Evolutionary conservation across 164 flowering plant genomes (phyloP), one percentile per base, ranked within the genome.

Genomic region (Buxus sempervirens): DNA sequence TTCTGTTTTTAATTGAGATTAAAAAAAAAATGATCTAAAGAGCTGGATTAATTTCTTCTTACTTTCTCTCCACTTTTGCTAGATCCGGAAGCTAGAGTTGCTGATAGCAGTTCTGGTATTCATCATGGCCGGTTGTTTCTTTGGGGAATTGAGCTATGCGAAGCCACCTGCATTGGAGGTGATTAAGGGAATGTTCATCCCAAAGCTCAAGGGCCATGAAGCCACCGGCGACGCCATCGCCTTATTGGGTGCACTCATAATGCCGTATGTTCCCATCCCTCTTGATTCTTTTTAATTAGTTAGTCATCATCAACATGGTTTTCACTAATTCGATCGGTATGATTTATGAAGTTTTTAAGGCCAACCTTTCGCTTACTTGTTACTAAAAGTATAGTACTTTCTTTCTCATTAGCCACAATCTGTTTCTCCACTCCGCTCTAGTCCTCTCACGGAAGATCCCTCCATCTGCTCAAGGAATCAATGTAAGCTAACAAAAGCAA

Each of bases 401-500:
- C 19, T 27, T n/a, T 60, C 23, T 41, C 5, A 41, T 15, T 63
- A 67, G 70, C 54, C 70, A 67, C 57, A 67, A 67, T 23, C 63
- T 67, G 12, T 67, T 67, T 58, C 70, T 67, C 41, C 70, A 67
- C 45, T 67, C 70, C 20, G 70, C 62, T 9, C 24, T 67, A 23
- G 70, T 58, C 16, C 28, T 59, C 36, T 67, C 70, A 13, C 36
- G 70, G 41, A 67, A 67, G 32, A 38, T 67, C 53, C 62, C 62
- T 9, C 62, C 23, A 0, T 41, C 70, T 23, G 19, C 22, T 20
- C 19, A 57, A 9, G 63, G 54, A 54, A 58, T 67, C 23, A n/a
- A n/a, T n/a, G n/a, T n/a, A n/a, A n/a, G n/a, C n/a, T n/a, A n/a
- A n/a, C n/a, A n/a, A n/a, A n/a, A 58, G 27, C 22, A 63, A 58